Evolutionary conservation across 2,329 filamentous ascomycete species (phyloP), one percentile per base, ranked within the genome.

Genomic region (Diaporthe longicolla): DNA sequence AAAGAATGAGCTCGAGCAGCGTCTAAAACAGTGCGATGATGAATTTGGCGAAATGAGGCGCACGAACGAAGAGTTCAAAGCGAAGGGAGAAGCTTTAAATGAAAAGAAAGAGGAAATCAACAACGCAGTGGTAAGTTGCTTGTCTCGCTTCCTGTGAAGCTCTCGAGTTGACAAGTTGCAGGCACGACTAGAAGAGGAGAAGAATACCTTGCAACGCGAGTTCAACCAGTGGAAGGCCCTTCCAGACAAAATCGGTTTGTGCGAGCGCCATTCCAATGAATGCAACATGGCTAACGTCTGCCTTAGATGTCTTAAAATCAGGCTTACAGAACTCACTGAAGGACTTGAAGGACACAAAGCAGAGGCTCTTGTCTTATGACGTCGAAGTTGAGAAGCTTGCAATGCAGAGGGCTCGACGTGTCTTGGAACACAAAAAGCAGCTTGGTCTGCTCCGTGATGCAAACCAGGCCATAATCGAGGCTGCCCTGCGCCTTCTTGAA

Each of bases 401-500:
- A 5, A 77, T 93, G 3, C 82, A 88, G 75, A 92, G 91, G 79
- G 89, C 88, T 13, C 85, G 88, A 74, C 83, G 87, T 8, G 84
- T 87, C 37, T 80, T 92, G 45, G 79, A 82, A 54, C 88, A 89
- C 77, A 85, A 92, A 81, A 87, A 89, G 76, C 85, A 89, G 6
- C 88, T 97, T 10, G 87, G 88, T n/a, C 80, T 83, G 26, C 88
- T 97, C 58, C 89, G 90, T 19, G 82, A 86, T 65, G 87, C 90
- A 8, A 90, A 93, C 70, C 87, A 92, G 59, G 88, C 89, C 19
- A 84, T 94, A 15, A 82, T 95, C 21, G 91, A 95, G 78, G 91
- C 90, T 2, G 89, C 94, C 77, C 87, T 98, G 58, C 87, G 91
- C 75, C 84, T 89, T 0, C 89, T 97, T 40, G 97, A 99, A 85